A percentile compares a stretch with the other conserved stretches of the same genome.
Evolutionary conservation across 2,329 filamentous ascomycete species (phyloP).

Genomic region (Pseudocercospora cruenta): DNA sequence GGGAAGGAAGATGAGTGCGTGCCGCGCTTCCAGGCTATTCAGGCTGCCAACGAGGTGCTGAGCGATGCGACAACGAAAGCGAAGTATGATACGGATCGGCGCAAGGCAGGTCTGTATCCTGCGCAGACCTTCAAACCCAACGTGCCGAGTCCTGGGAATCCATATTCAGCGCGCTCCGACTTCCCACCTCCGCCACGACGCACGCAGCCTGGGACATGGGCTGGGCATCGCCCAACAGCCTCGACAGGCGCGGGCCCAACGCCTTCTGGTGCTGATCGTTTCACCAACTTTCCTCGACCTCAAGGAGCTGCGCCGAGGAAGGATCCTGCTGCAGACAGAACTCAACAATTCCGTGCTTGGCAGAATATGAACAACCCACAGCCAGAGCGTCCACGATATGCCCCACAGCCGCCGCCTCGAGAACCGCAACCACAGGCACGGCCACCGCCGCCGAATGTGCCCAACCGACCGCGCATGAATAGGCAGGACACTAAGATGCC

Average conservation of each 20-base stretch:
- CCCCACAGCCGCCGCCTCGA: constrained; percentile 25
- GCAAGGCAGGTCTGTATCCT: constrained; percentile 50
- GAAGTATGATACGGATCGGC: constrained; percentile 66
- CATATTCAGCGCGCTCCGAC: constrained; percentile 45
- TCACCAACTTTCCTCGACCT: constrained; percentile 46
- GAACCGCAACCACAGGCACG: constrained; percentile 30
- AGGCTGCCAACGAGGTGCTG: constrained; percentile 80
- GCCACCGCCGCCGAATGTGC: constrained; percentile 17
- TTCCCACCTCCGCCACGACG: constrained; percentile 50
- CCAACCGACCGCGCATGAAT: constrained; percentile 19
- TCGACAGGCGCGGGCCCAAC: constrained; percentile 26
- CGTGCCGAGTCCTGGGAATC: constrained; percentile 39
- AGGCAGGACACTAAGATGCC: constrained; percentile 41
- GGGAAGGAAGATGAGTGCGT: constrained; percentile 79
- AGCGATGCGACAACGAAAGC: constrained; percentile 61
- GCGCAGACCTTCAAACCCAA: constrained; percentile 27
- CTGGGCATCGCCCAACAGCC: constrained; percentile 29
- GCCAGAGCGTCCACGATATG: constrained; percentile 28
- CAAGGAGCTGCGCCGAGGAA: constrained; percentile 34
- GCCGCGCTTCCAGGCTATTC: constrained; percentile 82
- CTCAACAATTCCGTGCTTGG: constrained; percentile 54
- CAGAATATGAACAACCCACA: constrained; percentile 52
- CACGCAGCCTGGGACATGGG: constrained; percentile 44
- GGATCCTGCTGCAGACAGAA: constrained; percentile 45
- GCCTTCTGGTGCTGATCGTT: constrained; percentile 49